Evolutionary conservation across 257 asterid species (phyloP), one percentile per base, ranked within the genome.

Genomic region (Ballota nigra): DNA sequence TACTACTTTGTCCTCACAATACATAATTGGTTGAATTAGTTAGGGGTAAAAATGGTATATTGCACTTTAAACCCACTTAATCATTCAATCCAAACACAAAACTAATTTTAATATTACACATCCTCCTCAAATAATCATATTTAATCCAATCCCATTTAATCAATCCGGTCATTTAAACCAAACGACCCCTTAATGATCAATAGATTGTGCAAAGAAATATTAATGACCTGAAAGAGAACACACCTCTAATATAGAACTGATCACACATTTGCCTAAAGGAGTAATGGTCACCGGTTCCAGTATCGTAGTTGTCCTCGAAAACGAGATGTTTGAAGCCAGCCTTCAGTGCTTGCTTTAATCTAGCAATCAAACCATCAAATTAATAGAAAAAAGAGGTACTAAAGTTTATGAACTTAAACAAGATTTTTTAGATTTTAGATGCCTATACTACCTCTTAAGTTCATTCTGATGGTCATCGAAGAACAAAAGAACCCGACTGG

Each of bases 381-480:
- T n/a, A 28, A 49, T 41, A 29, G 29, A 31, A 7, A 38, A 20
- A 6, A 58, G n/a, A 5, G 66, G 65, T 31, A 23, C 56, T 69
- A 12, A 33, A 63, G 52, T 74, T 69, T 22, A 63, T 18, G 33
- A 63, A 70, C 43, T 47, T 22, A 22, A 79, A 33, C 18, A 29
- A 3, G 23, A 47, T 63, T 59, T n/a, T 26, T 31, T 12, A 29
- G 15, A 67, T n/a, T 26, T 31, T 12, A 29, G 15, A 53, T 53
- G 73, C 53, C 6, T 3, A 19, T 4, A 40, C 20, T 83, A 88
- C 98, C 98, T 88, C 84, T 93, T 93, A 20, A 93, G 80, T 82
- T 91, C 98, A 82, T 87, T 93, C 75, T 93, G 98, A 83, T 93
- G 98, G 79, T 93, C 98, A 85, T 91, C 97, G 75, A 93, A 93